phyloP scores from a whole-genome alignment of 495 filamentous ascomycete genomes.

The Diplogelasinospora grovesii region DNA sequence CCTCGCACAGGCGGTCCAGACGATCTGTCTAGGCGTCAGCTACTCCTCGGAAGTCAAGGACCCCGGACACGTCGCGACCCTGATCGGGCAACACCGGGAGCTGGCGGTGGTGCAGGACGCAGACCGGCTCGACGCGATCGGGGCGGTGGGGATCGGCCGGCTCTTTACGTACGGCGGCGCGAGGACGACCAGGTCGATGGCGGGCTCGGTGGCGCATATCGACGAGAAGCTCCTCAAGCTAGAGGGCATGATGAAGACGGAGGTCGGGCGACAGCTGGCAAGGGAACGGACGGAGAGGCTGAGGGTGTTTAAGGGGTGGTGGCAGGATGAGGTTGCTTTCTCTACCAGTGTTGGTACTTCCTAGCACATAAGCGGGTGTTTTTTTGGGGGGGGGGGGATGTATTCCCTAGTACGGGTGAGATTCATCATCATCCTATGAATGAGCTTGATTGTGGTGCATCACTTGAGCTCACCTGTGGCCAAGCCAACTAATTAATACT shows the following conservation, averaged over 20 bases:
- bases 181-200: conserved; percentile 47
- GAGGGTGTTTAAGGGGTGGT: conserved; percentile 60
- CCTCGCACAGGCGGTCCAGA: conserved; percentile 59
- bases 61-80: conserved; percentile 39
- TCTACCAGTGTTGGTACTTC: conserved; percentile 1
- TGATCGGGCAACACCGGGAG: conserved; percentile 60
- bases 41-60: conserved; percentile 67
- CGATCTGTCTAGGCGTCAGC: conserved; percentile 64
- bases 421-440: too few species aligned
- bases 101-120: conserved; percentile 84
- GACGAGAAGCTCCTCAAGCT: conserved; percentile 70
- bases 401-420: too few species aligned
- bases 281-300: conserved; percentile 57
- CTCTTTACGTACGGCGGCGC: conserved; percentile 72
- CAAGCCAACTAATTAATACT: too few species aligned
- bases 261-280: conserved; percentile 60
- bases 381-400: too few species aligned
- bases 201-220: conserved; percentile 64
- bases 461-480: too few species aligned
- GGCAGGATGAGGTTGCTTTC: conserved; percentile 54
- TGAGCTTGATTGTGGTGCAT: too few species aligned
- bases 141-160: conserved; percentile 73
- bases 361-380: too few species aligned
- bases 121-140: conserved; percentile 82
- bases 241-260: conserved; percentile 79